Conservation (phyloP, 202 grass and related monocot species). For the Hordeum pubiflorum region DNA sequence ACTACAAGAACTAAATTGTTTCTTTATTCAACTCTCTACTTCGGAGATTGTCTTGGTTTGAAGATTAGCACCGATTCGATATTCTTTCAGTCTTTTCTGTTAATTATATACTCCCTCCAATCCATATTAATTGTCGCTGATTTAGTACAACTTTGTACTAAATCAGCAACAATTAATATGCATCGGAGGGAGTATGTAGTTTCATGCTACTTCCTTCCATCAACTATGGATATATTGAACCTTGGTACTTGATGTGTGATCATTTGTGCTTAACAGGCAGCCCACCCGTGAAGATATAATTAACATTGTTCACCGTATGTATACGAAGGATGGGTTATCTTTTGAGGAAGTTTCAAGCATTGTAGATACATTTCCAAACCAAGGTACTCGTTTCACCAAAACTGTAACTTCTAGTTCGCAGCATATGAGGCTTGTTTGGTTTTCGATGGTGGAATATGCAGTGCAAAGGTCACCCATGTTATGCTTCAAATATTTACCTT, state of each 20-base stretch:
- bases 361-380: slow-evolving; percentile 81
- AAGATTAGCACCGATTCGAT: neutral
- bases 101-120: neutral
- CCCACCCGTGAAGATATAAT: slow-evolving; percentile 77
- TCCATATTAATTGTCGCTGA: no score
- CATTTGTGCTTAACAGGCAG: slow-evolving; percentile 53
- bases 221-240: neutral
- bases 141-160: no score
- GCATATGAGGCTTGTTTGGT: neutral
- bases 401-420: neutral
- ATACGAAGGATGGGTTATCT: slow-evolving; percentile 79
- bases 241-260: neutral
- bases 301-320: slow-evolving; percentile 86
- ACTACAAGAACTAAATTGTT: neutral
- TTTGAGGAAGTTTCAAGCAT: slow-evolving; percentile 57
- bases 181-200: neutral
- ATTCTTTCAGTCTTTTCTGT: neutral
- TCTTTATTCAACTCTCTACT: neutral
- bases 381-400: slow-evolving; percentile 46
- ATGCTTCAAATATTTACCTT: neutral
- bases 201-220: slow-evolving; percentile 4
- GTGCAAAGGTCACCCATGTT: neutral
- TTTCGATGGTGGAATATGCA: neutral
- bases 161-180: no score
- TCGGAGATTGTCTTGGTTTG: neutral